Conservation (phyloP, 768 basidiomycete species). For the Hydnomerulius pinastri region DNA sequence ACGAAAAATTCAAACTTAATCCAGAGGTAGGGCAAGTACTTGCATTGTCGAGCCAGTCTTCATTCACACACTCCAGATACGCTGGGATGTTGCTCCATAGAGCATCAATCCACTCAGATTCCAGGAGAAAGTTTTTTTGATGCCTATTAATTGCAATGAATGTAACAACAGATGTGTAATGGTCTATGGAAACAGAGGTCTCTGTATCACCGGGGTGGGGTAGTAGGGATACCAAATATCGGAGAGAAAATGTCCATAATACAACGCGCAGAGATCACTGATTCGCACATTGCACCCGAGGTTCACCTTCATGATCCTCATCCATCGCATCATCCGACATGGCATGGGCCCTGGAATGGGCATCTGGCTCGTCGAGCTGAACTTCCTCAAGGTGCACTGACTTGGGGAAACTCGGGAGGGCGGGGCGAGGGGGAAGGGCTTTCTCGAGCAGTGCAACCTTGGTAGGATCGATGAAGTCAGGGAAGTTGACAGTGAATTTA, state of each 20-base stretch:
- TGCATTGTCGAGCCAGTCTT: neutral
- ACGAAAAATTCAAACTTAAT: constrained; percentile 79
- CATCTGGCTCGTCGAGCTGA: constrained; percentile 76
- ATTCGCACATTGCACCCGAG: constrained; percentile 94
- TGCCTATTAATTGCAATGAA: constrained; percentile 31
- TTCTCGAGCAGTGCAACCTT: constrained; percentile 75
- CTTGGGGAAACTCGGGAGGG: constrained; percentile 68
- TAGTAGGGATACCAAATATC: constrained; percentile 24
- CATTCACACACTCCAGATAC: constrained; percentile 17
- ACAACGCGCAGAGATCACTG: constrained; percentile 49
- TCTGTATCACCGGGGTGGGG: constrained; percentile 19
- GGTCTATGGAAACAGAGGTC: constrained; percentile 30
- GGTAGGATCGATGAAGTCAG: constrained; percentile 70
- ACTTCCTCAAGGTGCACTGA: constrained; percentile 80
- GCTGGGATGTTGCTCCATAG: constrained; percentile 28
- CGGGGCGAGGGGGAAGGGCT: constrained; percentile 79
- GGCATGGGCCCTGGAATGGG: constrained; percentile 45
- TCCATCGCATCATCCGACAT: constrained; percentile 85
- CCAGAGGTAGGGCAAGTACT: constrained; percentile 65
- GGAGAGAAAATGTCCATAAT: constrained; percentile 15
- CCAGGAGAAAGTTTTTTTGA: constrained; percentile 8
- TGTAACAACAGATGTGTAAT: constrained; percentile 28
- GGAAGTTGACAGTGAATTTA: constrained; percentile 86
- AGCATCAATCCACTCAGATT: neutral
- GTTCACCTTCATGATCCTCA: constrained; percentile 83